phyloP scores from a whole-genome alignment of 306 rosid genomes.

The Canavalia gladiata region DNA sequence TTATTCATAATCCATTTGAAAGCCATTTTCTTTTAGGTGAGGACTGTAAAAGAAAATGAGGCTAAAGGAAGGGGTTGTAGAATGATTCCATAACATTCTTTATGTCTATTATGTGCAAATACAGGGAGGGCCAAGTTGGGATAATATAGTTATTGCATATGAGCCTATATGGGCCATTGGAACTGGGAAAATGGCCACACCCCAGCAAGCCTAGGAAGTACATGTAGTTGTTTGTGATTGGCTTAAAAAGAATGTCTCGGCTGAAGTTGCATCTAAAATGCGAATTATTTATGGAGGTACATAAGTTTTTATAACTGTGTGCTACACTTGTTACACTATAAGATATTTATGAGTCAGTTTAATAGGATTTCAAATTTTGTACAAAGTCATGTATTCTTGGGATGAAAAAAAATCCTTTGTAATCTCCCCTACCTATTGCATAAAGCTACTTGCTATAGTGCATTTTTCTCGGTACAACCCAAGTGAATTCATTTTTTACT shows the following conservation, averaged over 20 bases:
- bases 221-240: slow-evolving; percentile 93
- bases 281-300: slow-evolving; percentile 97
- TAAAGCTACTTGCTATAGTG: too few species aligned
- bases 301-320: slow-evolving; percentile 37
- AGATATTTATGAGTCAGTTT: slow-evolving; percentile 10
- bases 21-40: neutral
- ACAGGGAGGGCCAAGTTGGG: slow-evolving; percentile 87
- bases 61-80: neutral
- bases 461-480: neutral
- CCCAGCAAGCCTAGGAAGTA: slow-evolving; percentile 98
- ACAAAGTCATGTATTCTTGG: neutral
- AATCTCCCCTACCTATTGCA: neutral
- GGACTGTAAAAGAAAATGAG: too few species aligned
- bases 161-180: slow-evolving; percentile 99
- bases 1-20: slow-evolving; percentile 1
- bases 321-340: neutral
- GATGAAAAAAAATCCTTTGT: slow-evolving; percentile 7
- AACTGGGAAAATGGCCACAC: slow-evolving; percentile 97
- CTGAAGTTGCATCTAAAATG: slow-evolving; percentile 91
- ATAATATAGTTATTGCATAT: slow-evolving; percentile 88
- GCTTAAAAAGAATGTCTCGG: slow-evolving; percentile 84
- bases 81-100: slow-evolving; percentile 32
- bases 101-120: slow-evolving; percentile 61
- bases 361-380: slow-evolving; percentile 9
- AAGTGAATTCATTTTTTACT: slow-evolving; percentile 3